Percentiles rank a stretch among this genome's conserved stretches.
Evolutionary conservation across 2,329 filamentous ascomycete genomes (phyloP).

Genomic region (Clonostachys rhizophaga): DNA sequence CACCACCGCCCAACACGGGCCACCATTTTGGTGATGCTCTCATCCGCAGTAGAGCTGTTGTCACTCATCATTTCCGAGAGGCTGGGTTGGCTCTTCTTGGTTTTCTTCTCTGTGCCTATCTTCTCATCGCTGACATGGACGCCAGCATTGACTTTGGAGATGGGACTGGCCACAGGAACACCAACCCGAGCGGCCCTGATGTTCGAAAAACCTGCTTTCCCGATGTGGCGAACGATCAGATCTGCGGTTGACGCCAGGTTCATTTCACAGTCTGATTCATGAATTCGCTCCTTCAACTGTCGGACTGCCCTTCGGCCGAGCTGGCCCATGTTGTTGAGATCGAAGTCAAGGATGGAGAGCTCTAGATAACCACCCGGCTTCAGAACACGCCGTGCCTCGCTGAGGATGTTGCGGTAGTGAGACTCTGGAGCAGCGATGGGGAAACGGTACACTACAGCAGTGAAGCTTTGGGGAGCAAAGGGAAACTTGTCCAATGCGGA

Average conservation of each 20-base stretch:
- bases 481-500: conserved; percentile 64
- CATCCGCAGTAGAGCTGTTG: conserved; percentile 66
- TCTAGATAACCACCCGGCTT: conserved; percentile 78
- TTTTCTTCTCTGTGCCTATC: conserved; percentile 3
- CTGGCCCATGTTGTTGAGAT: conserved; percentile 78
- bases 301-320: conserved; percentile 64
- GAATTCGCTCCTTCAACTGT: conserved; percentile 66
- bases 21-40: conserved; percentile 88
- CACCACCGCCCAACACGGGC: conserved; percentile 92
- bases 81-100: conserved; percentile 41
- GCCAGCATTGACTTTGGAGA: conserved; percentile 20
- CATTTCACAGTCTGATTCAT: conserved; percentile 52
- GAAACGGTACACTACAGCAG: conserved; percentile 72
- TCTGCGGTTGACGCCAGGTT: conserved; percentile 58
- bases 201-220: conserved; percentile 64
- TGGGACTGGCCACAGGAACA: conserved; percentile 62
- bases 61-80: conserved; percentile 72
- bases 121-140: conserved; percentile 6
- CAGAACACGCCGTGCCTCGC: conserved; percentile 72
- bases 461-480: conserved; percentile 72
- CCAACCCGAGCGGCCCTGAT: conserved; percentile 75
- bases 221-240: conserved; percentile 61
- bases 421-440: conserved; percentile 64
- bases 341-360: conserved; percentile 71
- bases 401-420: conserved; percentile 66